These are phyloP conservation scores for Apium graveolens DNA, from an alignment of 129 eudicot genomes.

Conservation along the genomic window DNA sequence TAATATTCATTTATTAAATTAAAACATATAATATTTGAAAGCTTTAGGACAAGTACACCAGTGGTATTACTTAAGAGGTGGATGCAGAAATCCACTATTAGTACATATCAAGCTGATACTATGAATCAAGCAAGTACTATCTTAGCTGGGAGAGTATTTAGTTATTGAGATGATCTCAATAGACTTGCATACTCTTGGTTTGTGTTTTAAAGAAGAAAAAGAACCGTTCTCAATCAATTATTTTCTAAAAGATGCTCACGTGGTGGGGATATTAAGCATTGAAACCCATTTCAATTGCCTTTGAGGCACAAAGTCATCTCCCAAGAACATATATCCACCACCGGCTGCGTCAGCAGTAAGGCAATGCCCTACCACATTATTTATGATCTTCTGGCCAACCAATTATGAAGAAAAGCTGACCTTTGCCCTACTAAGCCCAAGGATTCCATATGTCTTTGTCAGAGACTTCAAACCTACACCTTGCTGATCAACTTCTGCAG, in stretches of 20 bases:
- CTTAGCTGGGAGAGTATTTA: neutral
- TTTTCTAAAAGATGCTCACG: slow-evolving; percentile 29
- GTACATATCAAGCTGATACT: neutral
- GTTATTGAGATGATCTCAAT: neutral
- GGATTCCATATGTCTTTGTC: slow-evolving; percentile 64
- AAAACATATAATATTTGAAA: no score
- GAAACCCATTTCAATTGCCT: slow-evolving; percentile 60
- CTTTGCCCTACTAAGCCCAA: slow-evolving; percentile 71
- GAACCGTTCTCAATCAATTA: neutral
- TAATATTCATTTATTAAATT: neutral
- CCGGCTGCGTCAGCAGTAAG: slow-evolving; percentile 36
- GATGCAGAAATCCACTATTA: neutral
- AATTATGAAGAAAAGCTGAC: slow-evolving; percentile 76
- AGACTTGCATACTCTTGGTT: neutral
- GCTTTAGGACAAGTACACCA: neutral
- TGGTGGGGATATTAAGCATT: slow-evolving; percentile 55
- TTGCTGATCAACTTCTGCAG: slow-evolving; percentile 79
- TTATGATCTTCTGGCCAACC: slow-evolving; percentile 46
- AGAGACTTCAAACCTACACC: slow-evolving; percentile 55
- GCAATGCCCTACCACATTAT: slow-evolving; percentile 72
- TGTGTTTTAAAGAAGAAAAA: neutral
- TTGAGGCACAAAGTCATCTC: slow-evolving; percentile 62
- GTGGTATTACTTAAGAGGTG: neutral
- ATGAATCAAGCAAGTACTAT: neutral
- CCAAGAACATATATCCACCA: slow-evolving; percentile 76